Percentiles rank a stretch among this genome's conserved stretches.
These are phyloP conservation scores for Stenogyne calaminthoides DNA, from an alignment of 305 asterid genomes.

Conservation along the genomic window DNA sequence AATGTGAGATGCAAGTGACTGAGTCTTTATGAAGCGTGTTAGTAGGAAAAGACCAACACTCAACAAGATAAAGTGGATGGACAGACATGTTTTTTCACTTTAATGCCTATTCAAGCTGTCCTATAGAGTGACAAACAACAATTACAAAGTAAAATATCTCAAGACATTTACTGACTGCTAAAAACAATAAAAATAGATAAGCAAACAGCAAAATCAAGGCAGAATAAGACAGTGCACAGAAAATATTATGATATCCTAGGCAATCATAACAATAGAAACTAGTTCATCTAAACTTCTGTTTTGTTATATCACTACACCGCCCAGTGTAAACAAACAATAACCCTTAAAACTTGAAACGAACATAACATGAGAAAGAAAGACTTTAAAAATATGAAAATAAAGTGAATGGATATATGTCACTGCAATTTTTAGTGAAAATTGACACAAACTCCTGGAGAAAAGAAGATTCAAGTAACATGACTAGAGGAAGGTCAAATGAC, in stretches of 20 bases:
- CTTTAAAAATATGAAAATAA: not conserved
- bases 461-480: not conserved
- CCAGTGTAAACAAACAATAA: not conserved
- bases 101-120: not conserved
- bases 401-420: not conserved
- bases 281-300: not conserved
- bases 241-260: not conserved
- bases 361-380: not conserved
- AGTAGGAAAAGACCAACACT: not conserved
- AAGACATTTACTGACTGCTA: not conserved
- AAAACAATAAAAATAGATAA: not conserved
- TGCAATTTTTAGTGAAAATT: not conserved
- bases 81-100: not conserved
- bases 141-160: not conserved
- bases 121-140: not conserved
- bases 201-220: constrained; percentile 9
- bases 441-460: not conserved
- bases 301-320: not conserved
- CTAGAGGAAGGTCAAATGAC: not conserved
- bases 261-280: not conserved
- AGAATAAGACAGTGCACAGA: not conserved
- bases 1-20: not conserved
- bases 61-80: not conserved
- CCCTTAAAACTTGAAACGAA: not conserved
- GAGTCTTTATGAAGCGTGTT: not conserved